These are phyloP conservation scores for Stephanodiscus minutulus DNA, from an alignment of 108 stramenopile genomes.

Conservation along the genomic window DNA sequence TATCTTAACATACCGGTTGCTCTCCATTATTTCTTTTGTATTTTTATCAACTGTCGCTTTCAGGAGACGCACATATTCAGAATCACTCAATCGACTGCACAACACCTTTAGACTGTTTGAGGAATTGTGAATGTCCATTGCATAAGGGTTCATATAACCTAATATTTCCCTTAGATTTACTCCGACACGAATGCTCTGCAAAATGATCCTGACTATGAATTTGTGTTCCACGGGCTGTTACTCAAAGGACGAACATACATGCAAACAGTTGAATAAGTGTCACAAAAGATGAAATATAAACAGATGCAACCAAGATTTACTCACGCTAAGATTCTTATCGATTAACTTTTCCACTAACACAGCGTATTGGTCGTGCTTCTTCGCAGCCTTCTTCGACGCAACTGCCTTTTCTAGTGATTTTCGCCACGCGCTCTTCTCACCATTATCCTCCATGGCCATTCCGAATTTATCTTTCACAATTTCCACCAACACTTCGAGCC, in stretches of 20 bases:
- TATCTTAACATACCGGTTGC: slow-evolving; percentile 24
- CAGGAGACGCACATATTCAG: slow-evolving; percentile 32
- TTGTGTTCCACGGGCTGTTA: slow-evolving; percentile 78
- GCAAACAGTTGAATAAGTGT: background rate
- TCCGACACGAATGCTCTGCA: slow-evolving; percentile 67
- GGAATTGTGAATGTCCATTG: slow-evolving; percentile 45
- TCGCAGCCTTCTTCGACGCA: slow-evolving; percentile 13
- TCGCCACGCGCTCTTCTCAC: slow-evolving; percentile 12
- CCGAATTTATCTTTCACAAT: slow-evolving; percentile 33
- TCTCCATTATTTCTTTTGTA: slow-evolving; percentile 35
- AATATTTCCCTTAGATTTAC: slow-evolving; percentile 52
- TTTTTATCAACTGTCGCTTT: slow-evolving; percentile 42
- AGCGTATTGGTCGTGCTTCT: slow-evolving; percentile 43
- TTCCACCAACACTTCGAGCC: slow-evolving; percentile 72
- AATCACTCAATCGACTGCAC: slow-evolving; percentile 45
- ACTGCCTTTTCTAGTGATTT: slow-evolving; percentile 24
- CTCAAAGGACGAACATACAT: slow-evolving; percentile 1
- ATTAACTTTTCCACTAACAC: slow-evolving; percentile 43
- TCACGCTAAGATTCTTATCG: slow-evolving; percentile 42
- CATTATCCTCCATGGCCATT: slow-evolving; percentile 11
- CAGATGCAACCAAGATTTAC: no score
- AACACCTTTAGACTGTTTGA: slow-evolving; percentile 49
- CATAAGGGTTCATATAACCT: slow-evolving; percentile 52
- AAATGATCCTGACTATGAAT: slow-evolving; percentile 78
- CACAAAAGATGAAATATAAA: background rate